These are phyloP conservation scores for Colletotrichum sp. DNA, from an alignment of 2,329 filamentous ascomycete species.

Conservation along the genomic window DNA sequence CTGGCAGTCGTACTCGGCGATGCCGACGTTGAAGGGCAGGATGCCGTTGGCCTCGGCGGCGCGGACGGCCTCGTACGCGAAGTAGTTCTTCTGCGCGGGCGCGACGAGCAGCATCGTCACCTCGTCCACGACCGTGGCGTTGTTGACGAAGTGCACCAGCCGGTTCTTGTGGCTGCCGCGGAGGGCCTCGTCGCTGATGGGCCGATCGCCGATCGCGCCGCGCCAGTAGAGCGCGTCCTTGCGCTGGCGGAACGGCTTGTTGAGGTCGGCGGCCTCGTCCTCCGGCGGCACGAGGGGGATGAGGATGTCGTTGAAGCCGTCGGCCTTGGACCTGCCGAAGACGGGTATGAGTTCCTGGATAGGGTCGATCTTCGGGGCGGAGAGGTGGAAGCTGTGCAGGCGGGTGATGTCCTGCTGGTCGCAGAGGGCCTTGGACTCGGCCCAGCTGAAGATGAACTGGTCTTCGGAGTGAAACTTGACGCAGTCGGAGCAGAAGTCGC, in stretches of 20 bases:
- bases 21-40: constrained; percentile 60
- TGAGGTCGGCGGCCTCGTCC: constrained; percentile 50
- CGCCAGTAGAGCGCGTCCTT: constrained; percentile 75
- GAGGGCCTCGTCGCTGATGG: constrained; percentile 56
- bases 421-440: constrained; percentile 69
- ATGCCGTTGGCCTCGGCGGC: constrained; percentile 57
- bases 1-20: constrained; percentile 64
- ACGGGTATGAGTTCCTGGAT: constrained; percentile 72
- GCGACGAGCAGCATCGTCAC: constrained; percentile 63
- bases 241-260: constrained; percentile 62
- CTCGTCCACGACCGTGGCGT: constrained; percentile 53
- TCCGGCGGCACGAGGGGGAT: constrained; percentile 63
- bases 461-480: constrained; percentile 67
- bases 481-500: constrained; percentile 69
- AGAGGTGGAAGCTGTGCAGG: constrained; percentile 76
- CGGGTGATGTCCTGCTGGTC: constrained; percentile 77
- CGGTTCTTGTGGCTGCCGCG: constrained; percentile 74
- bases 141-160: constrained; percentile 71
- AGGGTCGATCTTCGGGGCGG: constrained; percentile 64
- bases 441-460: constrained; percentile 71
- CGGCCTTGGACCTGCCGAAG: constrained; percentile 76
- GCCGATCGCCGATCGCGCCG: constrained; percentile 66
- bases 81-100: constrained; percentile 36
- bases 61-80: constrained; percentile 60
- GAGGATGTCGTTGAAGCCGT: constrained; percentile 77